These are phyloP conservation scores for Naganishia friedmannii DNA, from an alignment of 768 basidiomycete genomes.

Conservation along the genomic window DNA sequence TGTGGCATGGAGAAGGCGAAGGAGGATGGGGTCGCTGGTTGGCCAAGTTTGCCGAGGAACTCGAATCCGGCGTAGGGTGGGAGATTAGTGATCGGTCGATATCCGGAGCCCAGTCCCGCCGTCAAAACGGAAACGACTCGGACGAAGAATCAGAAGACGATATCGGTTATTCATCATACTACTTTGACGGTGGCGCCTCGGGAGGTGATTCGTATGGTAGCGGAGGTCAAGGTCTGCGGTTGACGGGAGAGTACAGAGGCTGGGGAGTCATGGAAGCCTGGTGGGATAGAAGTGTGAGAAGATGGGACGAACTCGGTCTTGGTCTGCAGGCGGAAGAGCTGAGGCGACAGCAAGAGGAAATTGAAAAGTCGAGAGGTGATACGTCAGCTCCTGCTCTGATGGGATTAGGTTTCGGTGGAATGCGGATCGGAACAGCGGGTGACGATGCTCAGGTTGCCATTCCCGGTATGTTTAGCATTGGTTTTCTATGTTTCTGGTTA, in stretches of 20 bases:
- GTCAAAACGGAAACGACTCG: slow-evolving; percentile 31
- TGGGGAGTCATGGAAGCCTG: slow-evolving; percentile 91
- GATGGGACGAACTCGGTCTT: slow-evolving; percentile 79
- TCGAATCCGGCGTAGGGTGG: slow-evolving; percentile 84
- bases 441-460: slow-evolving; percentile 46
- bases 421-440: slow-evolving; percentile 40
- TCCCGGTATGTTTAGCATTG: slow-evolving; percentile 42
- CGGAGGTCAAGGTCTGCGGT: slow-evolving; percentile 66
- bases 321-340: slow-evolving; percentile 54
- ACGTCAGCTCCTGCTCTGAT: slow-evolving; percentile 27
- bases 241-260: slow-evolving; percentile 81
- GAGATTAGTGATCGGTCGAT: slow-evolving; percentile 57
- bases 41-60: slow-evolving; percentile 81
- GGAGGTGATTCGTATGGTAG: slow-evolving; percentile 52
- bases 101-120: slow-evolving; percentile 52
- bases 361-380: slow-evolving; percentile 36
- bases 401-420: slow-evolving; percentile 40
- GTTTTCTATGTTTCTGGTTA: neutral
- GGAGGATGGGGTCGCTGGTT: slow-evolving; percentile 95
- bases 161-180: slow-evolving; percentile 47
- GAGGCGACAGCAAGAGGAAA: slow-evolving; percentile 29
- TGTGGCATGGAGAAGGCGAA: slow-evolving; percentile 85
- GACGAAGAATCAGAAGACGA: slow-evolving; percentile 50
- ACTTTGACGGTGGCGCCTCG: slow-evolving; percentile 39
- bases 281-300: slow-evolving; percentile 81